Conservation (phyloP, 1,139 yeast species). For the Debaryomyces coudertii region DNA sequence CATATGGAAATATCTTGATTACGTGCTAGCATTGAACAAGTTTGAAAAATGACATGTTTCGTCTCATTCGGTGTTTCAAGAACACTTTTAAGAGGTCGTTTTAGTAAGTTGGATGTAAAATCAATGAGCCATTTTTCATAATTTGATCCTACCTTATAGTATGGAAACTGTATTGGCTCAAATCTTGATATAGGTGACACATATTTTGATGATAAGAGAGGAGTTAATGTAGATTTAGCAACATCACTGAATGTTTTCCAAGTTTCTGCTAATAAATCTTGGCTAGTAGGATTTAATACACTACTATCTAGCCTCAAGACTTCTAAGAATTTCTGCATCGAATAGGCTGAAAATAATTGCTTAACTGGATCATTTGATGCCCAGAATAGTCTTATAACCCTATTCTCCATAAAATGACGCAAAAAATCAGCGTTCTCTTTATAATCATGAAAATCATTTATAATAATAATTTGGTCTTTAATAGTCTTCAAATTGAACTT, state of each 20-base stretch:
- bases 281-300: slow-evolving; percentile 28
- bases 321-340: slow-evolving; percentile 83
- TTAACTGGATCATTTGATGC: slow-evolving; percentile 87
- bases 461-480: slow-evolving; percentile 49
- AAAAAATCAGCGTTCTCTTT: slow-evolving; percentile 68
- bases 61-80: slow-evolving; percentile 16
- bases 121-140: slow-evolving; percentile 68
- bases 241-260: slow-evolving; percentile 72
- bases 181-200: slow-evolving; percentile 54
- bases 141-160: slow-evolving; percentile 37
- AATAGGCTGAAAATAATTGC: slow-evolving; percentile 83
- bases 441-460: slow-evolving; percentile 64
- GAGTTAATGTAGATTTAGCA: slow-evolving; percentile 74
- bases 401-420: slow-evolving; percentile 63
- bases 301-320: slow-evolving; percentile 58
- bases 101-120: slow-evolving; percentile 67
- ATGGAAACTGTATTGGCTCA: slow-evolving; percentile 38
- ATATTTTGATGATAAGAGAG: slow-evolving; percentile 74
- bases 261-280: slow-evolving; percentile 31
- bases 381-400: slow-evolving; percentile 80
- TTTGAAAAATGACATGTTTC: slow-evolving; percentile 54
- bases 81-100: slow-evolving; percentile 31
- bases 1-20: slow-evolving; percentile 74
- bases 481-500: slow-evolving; percentile 55
- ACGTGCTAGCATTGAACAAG: slow-evolving; percentile 68